Percentiles rank a stretch among this genome's conserved stretches.
phyloP scores from a whole-genome alignment of 2,329 filamentous ascomycete species.

The Pyricularia grisea region DNA sequence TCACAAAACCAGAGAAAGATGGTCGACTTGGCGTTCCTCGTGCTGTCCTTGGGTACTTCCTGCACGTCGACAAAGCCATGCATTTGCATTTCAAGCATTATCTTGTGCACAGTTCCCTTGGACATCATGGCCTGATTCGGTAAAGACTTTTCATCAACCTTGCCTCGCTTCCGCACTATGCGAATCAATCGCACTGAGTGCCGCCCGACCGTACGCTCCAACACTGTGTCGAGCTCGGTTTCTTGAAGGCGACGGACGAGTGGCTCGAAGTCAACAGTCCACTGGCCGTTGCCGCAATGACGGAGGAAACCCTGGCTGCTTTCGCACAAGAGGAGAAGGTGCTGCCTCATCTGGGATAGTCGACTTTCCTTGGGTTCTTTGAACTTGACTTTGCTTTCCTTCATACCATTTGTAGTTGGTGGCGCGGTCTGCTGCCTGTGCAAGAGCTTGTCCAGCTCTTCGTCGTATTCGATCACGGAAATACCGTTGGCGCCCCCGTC shows the following conservation, averaged over 20 bases:
- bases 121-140: constrained; percentile 74
- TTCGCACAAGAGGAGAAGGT: constrained; percentile 63
- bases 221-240: constrained; percentile 70
- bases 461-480: constrained; percentile 9
- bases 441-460: constrained; percentile 15
- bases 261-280: constrained; percentile 74
- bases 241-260: constrained; percentile 64
- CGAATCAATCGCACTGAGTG: constrained; percentile 75
- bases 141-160: constrained; percentile 88
- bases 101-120: constrained; percentile 74
- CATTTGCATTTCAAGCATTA: constrained; percentile 78
- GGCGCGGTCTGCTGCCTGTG: constrained; percentile 3
- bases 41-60: constrained; percentile 84
- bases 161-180: constrained; percentile 78
- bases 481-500: constrained; percentile 19
- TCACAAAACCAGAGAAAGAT: constrained; percentile 93
- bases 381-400: constrained; percentile 38
- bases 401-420: constrained; percentile 14
- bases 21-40: constrained; percentile 70
- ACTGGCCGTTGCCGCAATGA: constrained; percentile 63
- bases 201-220: constrained; percentile 67
- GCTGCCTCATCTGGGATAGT: constrained; percentile 55
- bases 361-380: constrained; percentile 37
- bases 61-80: constrained; percentile 84
- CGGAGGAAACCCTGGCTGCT: constrained; percentile 60